phyloP scores from a whole-genome alignment of 371 early-diverging fungal species.

The Rhizopus sp. region DNA sequence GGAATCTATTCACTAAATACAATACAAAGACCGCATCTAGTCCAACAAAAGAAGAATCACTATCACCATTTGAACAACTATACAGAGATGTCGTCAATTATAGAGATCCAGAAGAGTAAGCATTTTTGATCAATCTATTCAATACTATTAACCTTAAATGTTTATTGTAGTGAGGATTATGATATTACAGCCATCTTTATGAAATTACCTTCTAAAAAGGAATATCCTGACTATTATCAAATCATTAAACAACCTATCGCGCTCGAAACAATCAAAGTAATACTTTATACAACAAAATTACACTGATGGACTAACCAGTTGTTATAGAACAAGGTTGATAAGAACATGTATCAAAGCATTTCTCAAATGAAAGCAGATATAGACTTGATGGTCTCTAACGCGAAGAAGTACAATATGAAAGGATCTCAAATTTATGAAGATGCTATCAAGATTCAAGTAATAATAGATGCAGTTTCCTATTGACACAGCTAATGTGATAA shows the following conservation, averaged over 20 bases:
- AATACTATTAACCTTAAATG: not conserved
- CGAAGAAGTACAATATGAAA: conserved; percentile 77
- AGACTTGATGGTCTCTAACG: conserved; percentile 76
- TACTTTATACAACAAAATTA: not conserved
- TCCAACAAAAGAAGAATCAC: conserved; percentile 3
- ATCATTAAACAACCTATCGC: conserved; percentile 86
- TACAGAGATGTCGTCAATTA: conserved; percentile 32
- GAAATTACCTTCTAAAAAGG: conserved; percentile 72
- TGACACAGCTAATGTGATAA: not conserved
- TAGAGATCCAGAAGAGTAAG: conserved; percentile 45
- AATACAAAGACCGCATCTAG: not conserved
- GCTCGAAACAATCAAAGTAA: conserved; percentile 64
- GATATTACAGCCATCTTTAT: conserved; percentile 68
- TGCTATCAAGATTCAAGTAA: conserved; percentile 65
- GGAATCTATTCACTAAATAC: not conserved
- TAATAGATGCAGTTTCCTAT: not conserved
- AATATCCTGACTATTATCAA: conserved; percentile 91
- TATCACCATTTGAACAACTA: conserved; percentile 17
- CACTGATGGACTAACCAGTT: not conserved
- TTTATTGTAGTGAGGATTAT: conserved; percentile 47
- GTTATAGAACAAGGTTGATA: conserved; percentile 45
- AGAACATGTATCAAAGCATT: conserved; percentile 54
- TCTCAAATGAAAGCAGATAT: conserved; percentile 67
- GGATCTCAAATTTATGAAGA: conserved; percentile 79
- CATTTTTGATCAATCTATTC: not conserved